Evolutionary conservation across 1,284 basidiomycete genomes (phyloP).

Genomic region (Apiotrichum veenhuisii): DNA sequence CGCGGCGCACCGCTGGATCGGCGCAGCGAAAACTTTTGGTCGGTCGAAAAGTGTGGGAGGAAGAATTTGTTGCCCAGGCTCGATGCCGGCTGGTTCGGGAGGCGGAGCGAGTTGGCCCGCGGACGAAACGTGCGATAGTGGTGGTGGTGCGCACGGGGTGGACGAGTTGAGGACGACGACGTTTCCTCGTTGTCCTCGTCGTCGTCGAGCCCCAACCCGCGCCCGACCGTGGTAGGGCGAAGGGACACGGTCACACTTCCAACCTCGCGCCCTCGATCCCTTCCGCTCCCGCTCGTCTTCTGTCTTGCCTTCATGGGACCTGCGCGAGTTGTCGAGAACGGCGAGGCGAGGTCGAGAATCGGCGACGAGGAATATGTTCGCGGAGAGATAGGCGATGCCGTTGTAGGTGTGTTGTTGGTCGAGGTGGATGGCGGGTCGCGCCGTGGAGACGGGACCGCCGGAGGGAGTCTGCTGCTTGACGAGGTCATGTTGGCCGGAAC

Average conservation of each 20-base stretch:
- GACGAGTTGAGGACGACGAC: slow-evolving; percentile 4
- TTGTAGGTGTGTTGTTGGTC: neutral
- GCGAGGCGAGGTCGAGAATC: neutral
- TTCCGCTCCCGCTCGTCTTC: slow-evolving; percentile 11
- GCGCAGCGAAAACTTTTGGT: slow-evolving; percentile 43
- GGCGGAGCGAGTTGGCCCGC: slow-evolving; percentile 32
- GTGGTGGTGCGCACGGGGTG: slow-evolving; percentile 1
- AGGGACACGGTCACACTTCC: slow-evolving; percentile 36
- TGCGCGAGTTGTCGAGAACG: neutral
- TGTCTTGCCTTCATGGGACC: neutral
- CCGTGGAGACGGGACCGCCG: neutral
- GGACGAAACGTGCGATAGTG: slow-evolving; percentile 9
- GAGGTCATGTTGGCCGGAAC: slow-evolving; percentile 1
- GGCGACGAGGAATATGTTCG: neutral
- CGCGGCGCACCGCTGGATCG: slow-evolving; percentile 2
- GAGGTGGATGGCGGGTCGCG: neutral
- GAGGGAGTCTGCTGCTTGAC: neutral
- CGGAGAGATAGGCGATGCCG: neutral
- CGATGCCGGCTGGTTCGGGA: slow-evolving; percentile 8
- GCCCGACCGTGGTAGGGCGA: slow-evolving; percentile 13
- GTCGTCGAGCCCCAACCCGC: slow-evolving; percentile 8
- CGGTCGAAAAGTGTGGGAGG: slow-evolving; percentile 48
- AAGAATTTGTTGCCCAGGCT: slow-evolving; percentile 25
- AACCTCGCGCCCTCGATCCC: slow-evolving; percentile 21
- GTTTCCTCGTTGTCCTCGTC: slow-evolving; percentile 8